Evolutionary conservation across 345 rosid genomes (phyloP).

Genomic region (Citropsis articulata): DNA sequence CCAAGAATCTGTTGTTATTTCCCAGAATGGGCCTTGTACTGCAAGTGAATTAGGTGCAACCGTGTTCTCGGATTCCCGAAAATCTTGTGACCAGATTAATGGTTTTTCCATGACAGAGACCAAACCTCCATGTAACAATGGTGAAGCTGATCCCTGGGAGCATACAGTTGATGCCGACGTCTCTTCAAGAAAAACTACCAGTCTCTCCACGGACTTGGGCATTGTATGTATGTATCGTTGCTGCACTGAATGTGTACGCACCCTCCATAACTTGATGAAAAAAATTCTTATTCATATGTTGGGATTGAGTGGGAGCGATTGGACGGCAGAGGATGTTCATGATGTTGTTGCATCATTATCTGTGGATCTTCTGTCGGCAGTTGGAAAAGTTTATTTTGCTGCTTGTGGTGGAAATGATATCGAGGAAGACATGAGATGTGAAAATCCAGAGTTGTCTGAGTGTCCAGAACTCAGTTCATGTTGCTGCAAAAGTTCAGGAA

Average conservation of each 20-base stretch:
- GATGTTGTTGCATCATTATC: slow-evolving; percentile 70
- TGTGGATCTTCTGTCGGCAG: slow-evolving; percentile 54
- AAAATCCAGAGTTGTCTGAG: slow-evolving; percentile 15
- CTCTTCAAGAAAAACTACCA: slow-evolving; percentile 18
- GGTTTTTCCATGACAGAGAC: slow-evolving; percentile 8
- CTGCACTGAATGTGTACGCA: slow-evolving; percentile 57
- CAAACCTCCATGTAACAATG: slow-evolving; percentile 18
- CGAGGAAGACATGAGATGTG: slow-evolving; percentile 27
- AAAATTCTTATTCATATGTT: slow-evolving; percentile 41
- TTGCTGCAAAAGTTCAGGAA: slow-evolving; percentile 40
- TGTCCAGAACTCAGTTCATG: slow-evolving; percentile 29
- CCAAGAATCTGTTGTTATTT: slow-evolving; percentile 12
- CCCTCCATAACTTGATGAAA: slow-evolving; percentile 48
- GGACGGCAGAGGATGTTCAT: slow-evolving; percentile 62
- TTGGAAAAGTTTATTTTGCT: slow-evolving; percentile 43
- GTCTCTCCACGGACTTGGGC: slow-evolving; percentile 30
- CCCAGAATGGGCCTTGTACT: slow-evolving; percentile 27
- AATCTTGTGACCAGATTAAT: slow-evolving; percentile 23
- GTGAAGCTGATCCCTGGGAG: slow-evolving; percentile 14
- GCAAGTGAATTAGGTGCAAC: slow-evolving; percentile 17
- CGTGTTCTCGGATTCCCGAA: slow-evolving; percentile 12
- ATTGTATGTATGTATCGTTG: slow-evolving; percentile 56
- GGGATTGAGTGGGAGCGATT: slow-evolving; percentile 35
- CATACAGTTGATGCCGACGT: slow-evolving; percentile 14
- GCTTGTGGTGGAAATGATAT: slow-evolving; percentile 22